phyloP scores from a whole-genome alignment of 768 basidiomycete genomes.

The Russula olivacea region DNA sequence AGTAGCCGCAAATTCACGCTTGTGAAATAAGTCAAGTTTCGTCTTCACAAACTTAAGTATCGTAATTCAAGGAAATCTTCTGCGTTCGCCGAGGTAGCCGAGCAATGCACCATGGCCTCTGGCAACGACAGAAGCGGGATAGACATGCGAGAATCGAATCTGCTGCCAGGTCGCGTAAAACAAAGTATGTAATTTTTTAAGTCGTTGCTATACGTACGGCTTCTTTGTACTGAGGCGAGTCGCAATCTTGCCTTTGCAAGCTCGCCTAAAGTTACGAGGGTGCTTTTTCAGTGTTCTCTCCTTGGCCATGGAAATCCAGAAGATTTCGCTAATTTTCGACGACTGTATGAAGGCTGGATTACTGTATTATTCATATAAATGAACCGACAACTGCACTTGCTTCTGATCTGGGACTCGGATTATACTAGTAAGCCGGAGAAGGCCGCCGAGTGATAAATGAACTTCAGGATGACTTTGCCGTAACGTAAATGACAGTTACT shows the following conservation, averaged over 20 bases:
- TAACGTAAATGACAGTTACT: neutral
- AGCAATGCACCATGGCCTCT: neutral
- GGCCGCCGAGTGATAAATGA: neutral
- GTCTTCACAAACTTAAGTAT: neutral
- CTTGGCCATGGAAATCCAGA: neutral
- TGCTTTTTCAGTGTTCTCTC: neutral
- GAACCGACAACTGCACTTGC: neutral
- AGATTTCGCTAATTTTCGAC: neutral
- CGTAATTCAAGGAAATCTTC: neutral
- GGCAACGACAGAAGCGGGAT: neutral
- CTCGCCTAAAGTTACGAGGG: neutral
- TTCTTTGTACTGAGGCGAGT: neutral
- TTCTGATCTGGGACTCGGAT: neutral
- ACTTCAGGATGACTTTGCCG: neutral
- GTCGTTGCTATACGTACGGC: neutral
- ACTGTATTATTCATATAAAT: neutral
- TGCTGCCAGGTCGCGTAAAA: neutral
- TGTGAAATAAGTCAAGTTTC: neutral
- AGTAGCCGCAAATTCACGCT: neutral
- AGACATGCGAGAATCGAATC: neutral
- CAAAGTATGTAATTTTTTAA: neutral
- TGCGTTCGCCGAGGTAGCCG: neutral
- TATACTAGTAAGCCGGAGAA: neutral
- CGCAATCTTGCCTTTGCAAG: neutral
- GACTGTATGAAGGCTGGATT: neutral